A percentile compares a stretch with the other conserved stretches of the same genome.
These are phyloP conservation scores for Isatis lusitanica DNA, from an alignment of 441 rosid genomes.

Conservation along the genomic window DNA sequence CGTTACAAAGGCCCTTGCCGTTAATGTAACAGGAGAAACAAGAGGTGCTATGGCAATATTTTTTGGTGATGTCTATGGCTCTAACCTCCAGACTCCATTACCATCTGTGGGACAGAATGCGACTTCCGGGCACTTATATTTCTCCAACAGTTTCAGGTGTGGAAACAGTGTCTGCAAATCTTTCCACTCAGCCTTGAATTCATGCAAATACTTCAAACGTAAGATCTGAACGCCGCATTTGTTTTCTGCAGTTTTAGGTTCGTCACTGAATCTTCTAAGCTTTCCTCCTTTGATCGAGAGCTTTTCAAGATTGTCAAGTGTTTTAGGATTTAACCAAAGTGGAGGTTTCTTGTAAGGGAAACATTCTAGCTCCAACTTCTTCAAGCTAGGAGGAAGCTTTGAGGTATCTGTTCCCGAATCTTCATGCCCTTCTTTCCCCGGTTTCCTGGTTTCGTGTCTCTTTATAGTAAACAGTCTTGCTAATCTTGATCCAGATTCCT, in stretches of 20 bases:
- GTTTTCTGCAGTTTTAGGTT: not conserved
- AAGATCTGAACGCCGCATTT: conserved; percentile 34
- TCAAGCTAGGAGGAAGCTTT: conserved; percentile 25
- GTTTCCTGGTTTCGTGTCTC: not conserved
- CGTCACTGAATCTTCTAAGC: conserved; percentile 27
- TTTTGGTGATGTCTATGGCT: not conserved
- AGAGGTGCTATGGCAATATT: not conserved
- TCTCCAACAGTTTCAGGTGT: conserved; percentile 42
- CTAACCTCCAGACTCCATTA: conserved; percentile 26
- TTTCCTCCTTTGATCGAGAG: conserved; percentile 50
- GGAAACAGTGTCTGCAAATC: conserved; percentile 40
- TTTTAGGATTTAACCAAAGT: conserved; percentile 38
- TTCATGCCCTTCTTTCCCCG: not conserved
- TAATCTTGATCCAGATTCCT: not conserved
- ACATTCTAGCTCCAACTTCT: conserved; percentile 50
- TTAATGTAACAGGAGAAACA: not conserved
- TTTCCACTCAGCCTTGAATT: conserved; percentile 41
- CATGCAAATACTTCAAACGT: conserved; percentile 46
- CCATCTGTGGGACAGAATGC: conserved; percentile 50
- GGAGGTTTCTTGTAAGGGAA: conserved; percentile 39
- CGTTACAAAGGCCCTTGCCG: not conserved
- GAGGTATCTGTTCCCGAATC: not conserved
- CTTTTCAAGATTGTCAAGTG: conserved; percentile 21
- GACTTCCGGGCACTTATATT: conserved; percentile 40
- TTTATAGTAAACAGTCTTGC: not conserved